Conservation (phyloP, 2,329 filamentous ascomycete species). For the Epichloe gansuensis region DNA sequence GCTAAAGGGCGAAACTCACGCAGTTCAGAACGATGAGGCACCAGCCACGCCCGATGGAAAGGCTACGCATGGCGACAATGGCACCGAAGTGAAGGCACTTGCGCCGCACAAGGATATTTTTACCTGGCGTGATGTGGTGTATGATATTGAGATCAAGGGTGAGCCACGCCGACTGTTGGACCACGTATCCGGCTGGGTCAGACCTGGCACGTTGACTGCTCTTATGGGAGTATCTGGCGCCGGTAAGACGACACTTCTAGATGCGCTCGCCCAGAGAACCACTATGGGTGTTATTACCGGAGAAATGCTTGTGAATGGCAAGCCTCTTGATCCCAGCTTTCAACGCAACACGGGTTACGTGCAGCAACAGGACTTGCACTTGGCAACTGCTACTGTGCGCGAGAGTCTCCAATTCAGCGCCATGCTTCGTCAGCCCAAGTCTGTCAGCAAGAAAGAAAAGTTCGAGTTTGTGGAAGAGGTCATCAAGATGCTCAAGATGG, state of each 20-base stretch:
- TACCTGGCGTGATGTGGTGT: constrained; percentile 68
- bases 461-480: constrained; percentile 50
- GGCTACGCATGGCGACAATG: constrained; percentile 3
- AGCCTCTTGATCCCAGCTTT: constrained; percentile 41
- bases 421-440: constrained; percentile 42
- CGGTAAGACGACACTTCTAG: constrained; percentile 31
- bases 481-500: constrained; percentile 53
- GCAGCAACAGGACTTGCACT: constrained; percentile 51
- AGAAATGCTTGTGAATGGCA: constrained; percentile 53
- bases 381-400: constrained; percentile 41
- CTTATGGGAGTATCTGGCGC: constrained; percentile 50
- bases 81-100: constrained; percentile 17
- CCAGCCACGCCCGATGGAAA: constrained; percentile 13
- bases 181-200: constrained; percentile 76
- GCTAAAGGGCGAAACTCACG: constrained; percentile 17
- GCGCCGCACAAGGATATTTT: constrained; percentile 47
- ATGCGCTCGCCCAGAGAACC: constrained; percentile 34
- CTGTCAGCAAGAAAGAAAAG: constrained; percentile 43
- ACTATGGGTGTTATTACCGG: constrained; percentile 51
- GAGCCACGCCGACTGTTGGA: constrained; percentile 61
- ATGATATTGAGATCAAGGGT: constrained; percentile 58
- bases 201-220: constrained; percentile 75
- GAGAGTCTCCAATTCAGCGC: constrained; percentile 43
- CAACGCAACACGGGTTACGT: constrained; percentile 55
- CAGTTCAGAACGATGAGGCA: constrained; percentile 18